Base-by-base conservation (phyloP, 768 basidiomycete genomes). In the Boletus sp. region DNA sequence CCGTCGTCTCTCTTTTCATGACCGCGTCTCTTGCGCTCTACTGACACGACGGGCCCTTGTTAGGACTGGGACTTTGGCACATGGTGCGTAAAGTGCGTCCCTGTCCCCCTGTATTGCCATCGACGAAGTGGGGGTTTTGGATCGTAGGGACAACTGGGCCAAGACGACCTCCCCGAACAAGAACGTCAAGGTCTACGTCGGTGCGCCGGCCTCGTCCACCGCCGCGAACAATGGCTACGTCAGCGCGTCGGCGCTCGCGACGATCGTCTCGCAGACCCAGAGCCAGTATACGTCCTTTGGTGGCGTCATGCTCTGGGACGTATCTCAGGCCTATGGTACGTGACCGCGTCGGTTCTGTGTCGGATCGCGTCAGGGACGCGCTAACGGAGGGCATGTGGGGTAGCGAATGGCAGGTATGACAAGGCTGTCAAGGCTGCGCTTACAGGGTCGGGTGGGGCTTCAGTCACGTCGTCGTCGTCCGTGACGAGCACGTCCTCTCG, bases 1-100 rank as follows among this genome's bases (percentile, higher is more conserved):
- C 40, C 48, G 74, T 63, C 12, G 30, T 32, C 9, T 36, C 17
- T 28, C 24, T 35, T 7, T 20, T 24, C 35, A 63, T 44, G 18
- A 37, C 55, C 40, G 33, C 15, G 11, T 51, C n/a, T n/a, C n/a
- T n/a, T n/a, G n/a, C n/a, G n/a, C n/a, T n/a, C 15, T 37, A 12
- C 24, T 45, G 14, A 54, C 41, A 37, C 35, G 20, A 40, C 40
- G 24, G 24, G 24, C 24, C 29, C 11, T 11, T 20, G 2, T 14
- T 29, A 86, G 86, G 80, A 74, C 50, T 80, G 73, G 72, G 67
- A 80, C 67, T 80, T 76, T 59, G 56, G 57, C 39, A 63, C 67
- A 18, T 80, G 24, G 24, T 24, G 24, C 24, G 24, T 24, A 24
- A 1, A 24, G 3, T 24, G 24, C 24, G 24, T 24, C 3, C 24